Evolutionary conservation across 768 basidiomycete species (phyloP).

Genomic region (Mycena maculata): DNA sequence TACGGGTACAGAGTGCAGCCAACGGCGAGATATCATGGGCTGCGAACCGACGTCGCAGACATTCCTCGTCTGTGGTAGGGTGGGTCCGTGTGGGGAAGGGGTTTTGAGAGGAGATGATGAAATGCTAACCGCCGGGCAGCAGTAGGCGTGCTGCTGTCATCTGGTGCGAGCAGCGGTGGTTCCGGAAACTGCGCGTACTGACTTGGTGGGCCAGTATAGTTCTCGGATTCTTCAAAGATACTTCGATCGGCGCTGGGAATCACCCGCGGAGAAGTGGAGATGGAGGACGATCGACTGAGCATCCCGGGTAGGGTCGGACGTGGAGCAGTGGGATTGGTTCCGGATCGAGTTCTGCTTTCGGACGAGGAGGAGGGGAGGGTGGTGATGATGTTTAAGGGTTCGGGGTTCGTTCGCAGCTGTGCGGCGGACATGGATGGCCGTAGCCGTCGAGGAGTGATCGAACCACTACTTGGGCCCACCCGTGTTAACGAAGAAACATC

Average conservation of each 20-base stretch:
- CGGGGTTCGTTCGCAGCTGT: conserved; percentile 70
- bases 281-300: conserved; percentile 67
- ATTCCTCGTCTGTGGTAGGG: conserved; percentile 63
- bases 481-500: conserved; percentile 62
- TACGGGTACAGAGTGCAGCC: conserved; percentile 26
- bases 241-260: conserved; percentile 50
- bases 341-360: conserved; percentile 70
- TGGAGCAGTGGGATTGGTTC: conserved; percentile 69
- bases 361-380: conserved; percentile 49
- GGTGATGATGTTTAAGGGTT: conserved; percentile 45
- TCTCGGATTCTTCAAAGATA: conserved; percentile 59
- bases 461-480: conserved; percentile 60
- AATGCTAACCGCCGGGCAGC: conserved; percentile 75
- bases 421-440: conserved; percentile 84
- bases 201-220: conserved; percentile 72
- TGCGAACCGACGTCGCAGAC: conserved; percentile 64
- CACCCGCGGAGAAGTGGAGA: conserved; percentile 59
- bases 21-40: conserved; percentile 39
- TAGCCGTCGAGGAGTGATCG: conserved; percentile 69
- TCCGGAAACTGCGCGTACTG: conserved; percentile 81
- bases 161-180: conserved; percentile 60
- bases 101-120: conserved; percentile 75
- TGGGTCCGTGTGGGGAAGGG: conserved; percentile 53
- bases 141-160: conserved; percentile 64
- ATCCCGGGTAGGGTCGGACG: conserved; percentile 60